Conservation (phyloP, 306 rosid genomes). For the Acacia melanoxylon region DNA sequence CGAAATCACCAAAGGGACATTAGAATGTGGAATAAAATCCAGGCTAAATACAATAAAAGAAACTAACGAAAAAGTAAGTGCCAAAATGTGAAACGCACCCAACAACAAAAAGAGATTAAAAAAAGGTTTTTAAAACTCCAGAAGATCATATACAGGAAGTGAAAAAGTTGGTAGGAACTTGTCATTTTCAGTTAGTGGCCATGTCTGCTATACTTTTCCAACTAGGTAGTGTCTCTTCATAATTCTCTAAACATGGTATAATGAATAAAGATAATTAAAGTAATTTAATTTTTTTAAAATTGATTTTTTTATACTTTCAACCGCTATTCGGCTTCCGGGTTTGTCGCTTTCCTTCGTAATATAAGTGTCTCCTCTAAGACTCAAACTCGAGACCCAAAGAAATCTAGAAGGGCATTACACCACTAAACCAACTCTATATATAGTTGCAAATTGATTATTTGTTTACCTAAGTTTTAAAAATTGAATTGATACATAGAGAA, state of each 20-base stretch:
- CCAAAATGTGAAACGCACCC: slow-evolving; percentile 34
- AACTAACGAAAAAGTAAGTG: slow-evolving; percentile 30
- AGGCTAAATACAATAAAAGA: slow-evolving; percentile 25
- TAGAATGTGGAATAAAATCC: slow-evolving; percentile 39
- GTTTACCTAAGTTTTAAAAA: background rate
- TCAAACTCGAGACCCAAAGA: rapidly evolving
- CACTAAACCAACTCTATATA: no score
- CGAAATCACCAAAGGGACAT: slow-evolving; percentile 37
- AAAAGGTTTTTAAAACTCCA: slow-evolving; percentile 27
- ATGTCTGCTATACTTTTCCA: slow-evolving; percentile 30
- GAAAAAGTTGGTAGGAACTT: slow-evolving; percentile 50
- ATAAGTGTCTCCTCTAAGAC: rapidly evolving
- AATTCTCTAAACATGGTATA: slow-evolving; percentile 6
- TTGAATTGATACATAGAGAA: background rate
- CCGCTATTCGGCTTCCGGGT: no score
- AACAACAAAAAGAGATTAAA: slow-evolving; percentile 26
- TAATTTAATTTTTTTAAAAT: background rate
- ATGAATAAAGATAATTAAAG: background rate
- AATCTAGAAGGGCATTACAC: no score
- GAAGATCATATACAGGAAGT: slow-evolving; percentile 16
- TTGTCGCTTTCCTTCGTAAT: rapidly evolving
- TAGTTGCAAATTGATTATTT: no score
- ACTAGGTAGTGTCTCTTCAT: slow-evolving; percentile 22
- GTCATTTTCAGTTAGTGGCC: slow-evolving; percentile 54
- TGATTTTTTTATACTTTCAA: no score